Evolutionary conservation across 169 alveolate genomes (phyloP).

Genomic region (Cryptosporidium bovis): DNA sequence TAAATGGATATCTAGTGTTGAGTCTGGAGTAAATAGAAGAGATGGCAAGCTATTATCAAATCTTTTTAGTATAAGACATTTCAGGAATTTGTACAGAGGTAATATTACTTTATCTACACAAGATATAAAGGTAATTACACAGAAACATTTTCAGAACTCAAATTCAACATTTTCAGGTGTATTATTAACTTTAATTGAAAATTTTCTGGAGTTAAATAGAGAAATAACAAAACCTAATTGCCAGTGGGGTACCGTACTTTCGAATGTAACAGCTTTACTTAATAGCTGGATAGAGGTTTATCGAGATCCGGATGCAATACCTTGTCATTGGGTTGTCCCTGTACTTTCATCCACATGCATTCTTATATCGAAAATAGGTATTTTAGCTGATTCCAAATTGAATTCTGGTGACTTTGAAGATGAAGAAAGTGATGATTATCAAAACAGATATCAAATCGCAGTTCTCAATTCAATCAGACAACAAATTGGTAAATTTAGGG

Average conservation of each 20-base stretch:
- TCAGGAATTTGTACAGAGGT: neutral
- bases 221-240: slow-evolving; percentile 43
- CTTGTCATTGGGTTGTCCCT: slow-evolving; percentile 72
- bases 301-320: slow-evolving; percentile 70
- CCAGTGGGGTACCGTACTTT: slow-evolving; percentile 46
- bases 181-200: slow-evolving; percentile 19
- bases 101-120: slow-evolving; percentile 23
- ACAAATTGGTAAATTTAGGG: slow-evolving; percentile 86
- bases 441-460: slow-evolving; percentile 76
- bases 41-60: slow-evolving; percentile 42
- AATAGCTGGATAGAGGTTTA: slow-evolving; percentile 69
- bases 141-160: slow-evolving; percentile 26
- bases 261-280: slow-evolving; percentile 47
- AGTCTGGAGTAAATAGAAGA: slow-evolving; percentile 7
- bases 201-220: slow-evolving; percentile 37
- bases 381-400: slow-evolving; percentile 40
- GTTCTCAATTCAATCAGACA: slow-evolving; percentile 84
- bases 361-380: slow-evolving; percentile 49
- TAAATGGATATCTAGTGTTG: slow-evolving; percentile 41
- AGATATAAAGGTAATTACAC: slow-evolving; percentile 43
- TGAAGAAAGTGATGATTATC: slow-evolving; percentile 65
- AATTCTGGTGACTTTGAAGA: slow-evolving; percentile 48
- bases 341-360: slow-evolving; percentile 27
- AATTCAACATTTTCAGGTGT: slow-evolving; percentile 12
- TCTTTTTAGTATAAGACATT: slow-evolving; percentile 20